Percentiles rank a stretch among this genome's conserved stretches.
These are phyloP conservation scores for Dissophora ornata DNA, from an alignment of 192 early-diverging fungal genomes.

Conservation along the genomic window DNA sequence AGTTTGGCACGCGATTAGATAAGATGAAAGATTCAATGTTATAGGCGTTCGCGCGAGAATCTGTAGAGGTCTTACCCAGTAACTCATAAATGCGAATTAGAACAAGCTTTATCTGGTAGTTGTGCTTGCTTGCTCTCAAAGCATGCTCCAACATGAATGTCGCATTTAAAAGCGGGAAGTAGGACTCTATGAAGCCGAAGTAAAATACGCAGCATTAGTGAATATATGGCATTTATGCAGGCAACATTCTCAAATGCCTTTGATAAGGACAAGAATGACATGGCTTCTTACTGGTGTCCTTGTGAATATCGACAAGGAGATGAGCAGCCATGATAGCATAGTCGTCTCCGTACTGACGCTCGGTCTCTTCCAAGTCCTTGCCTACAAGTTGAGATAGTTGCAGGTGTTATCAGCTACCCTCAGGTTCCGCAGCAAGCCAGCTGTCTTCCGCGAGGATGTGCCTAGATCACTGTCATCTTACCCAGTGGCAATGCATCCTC, in stretches of 20 bases:
- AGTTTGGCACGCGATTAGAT: too few species aligned
- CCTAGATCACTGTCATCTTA: too few species aligned
- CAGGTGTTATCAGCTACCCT: background rate
- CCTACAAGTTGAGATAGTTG: slow-evolving; percentile 43
- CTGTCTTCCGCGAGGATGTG: too few species aligned
- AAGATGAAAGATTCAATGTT: too few species aligned
- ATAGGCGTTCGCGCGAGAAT: background rate
- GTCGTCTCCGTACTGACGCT: slow-evolving; percentile 85
- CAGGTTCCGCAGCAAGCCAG: too few species aligned
- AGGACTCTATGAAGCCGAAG: slow-evolving; percentile 22
- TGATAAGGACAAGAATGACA: too few species aligned
- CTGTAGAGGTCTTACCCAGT: slow-evolving; percentile 64
- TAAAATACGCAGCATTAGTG: background rate
- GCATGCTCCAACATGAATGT: slow-evolving; percentile 81
- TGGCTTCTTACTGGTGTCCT: slow-evolving; percentile 54
- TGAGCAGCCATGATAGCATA: slow-evolving; percentile 74
- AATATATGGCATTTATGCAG: too few species aligned
- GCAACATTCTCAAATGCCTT: too few species aligned
- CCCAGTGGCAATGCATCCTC: slow-evolving; percentile 44
- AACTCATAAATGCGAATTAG: slow-evolving; percentile 84
- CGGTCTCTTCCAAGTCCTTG: slow-evolving; percentile 70
- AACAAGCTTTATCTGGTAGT: slow-evolving; percentile 89
- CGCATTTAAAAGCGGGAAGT: slow-evolving; percentile 58
- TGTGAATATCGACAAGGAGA: slow-evolving; percentile 66
- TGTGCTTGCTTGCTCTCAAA: slow-evolving; percentile 77